Evolutionary conservation across 2,329 filamentous ascomycete species (phyloP).

Genomic region (Ustulina deusta): DNA sequence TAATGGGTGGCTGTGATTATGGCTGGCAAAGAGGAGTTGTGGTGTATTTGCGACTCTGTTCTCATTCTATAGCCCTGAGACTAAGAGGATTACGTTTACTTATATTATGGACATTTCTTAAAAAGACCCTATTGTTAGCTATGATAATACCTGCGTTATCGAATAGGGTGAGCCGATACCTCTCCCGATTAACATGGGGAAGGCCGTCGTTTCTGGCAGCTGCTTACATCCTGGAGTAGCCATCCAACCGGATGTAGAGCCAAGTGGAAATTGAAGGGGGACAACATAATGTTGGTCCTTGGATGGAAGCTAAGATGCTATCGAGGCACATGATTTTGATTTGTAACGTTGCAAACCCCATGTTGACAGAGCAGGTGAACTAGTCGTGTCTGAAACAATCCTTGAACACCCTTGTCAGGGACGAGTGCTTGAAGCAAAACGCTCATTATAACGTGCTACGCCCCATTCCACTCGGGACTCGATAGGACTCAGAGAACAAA

Average conservation of each 20-base stretch:
- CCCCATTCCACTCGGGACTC: neutral
- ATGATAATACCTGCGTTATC: neutral
- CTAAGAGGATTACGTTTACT: neutral
- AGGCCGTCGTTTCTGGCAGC: conserved; percentile 7
- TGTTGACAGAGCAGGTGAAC: neutral
- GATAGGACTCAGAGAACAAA: neutral
- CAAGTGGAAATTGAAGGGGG: neutral
- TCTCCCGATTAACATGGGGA: neutral
- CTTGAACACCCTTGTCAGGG: neutral
- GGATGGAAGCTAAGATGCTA: neutral
- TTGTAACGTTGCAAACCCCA: neutral
- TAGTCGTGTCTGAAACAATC: neutral
- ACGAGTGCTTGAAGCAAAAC: neutral
- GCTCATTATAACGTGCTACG: neutral
- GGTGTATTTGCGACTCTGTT: neutral
- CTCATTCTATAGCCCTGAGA: neutral
- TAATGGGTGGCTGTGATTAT: neutral
- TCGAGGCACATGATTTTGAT: neutral
- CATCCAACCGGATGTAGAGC: conserved; percentile 6
- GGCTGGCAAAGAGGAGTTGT: neutral
- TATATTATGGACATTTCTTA: neutral
- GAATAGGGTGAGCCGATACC: neutral
- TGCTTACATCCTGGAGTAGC: conserved; percentile 2
- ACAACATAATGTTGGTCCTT: neutral
- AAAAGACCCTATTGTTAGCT: neutral